Percentiles rank a stretch among this genome's conserved stretches.
Conservation (phyloP, 2,329 filamentous ascomycete species). For the Pseudogymnoascus sp. region DNA sequence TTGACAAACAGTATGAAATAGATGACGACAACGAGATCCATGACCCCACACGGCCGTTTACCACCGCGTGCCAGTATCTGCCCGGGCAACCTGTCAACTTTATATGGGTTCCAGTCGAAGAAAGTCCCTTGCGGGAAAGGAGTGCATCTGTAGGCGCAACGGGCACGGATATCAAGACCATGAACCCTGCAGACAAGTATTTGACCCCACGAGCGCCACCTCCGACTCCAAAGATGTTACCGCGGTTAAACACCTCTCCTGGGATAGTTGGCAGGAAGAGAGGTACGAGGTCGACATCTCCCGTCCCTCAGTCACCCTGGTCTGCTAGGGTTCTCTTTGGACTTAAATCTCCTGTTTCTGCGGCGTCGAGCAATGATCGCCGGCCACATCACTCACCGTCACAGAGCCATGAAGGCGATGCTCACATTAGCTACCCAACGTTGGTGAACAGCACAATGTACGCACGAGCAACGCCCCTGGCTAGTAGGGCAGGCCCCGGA, state of each 20-base stretch:
- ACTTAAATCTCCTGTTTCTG: conserved; percentile 17
- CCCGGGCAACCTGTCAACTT: conserved; percentile 84
- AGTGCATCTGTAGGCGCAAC: conserved; percentile 54
- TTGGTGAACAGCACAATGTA: conserved; percentile 5
- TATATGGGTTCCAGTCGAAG: conserved; percentile 67
- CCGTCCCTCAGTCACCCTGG: conserved; percentile 20
- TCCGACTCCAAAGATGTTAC: conserved; percentile 36
- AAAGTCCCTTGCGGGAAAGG: conserved; percentile 46
- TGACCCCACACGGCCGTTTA: conserved; percentile 63
- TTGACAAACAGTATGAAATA: conserved; percentile 61
- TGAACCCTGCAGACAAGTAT: conserved; percentile 71
- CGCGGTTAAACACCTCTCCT: conserved; percentile 38
- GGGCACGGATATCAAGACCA: conserved; percentile 54
- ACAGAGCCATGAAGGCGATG: conserved; percentile 14
- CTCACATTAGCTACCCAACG: conserved; percentile 14
- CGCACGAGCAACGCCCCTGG: not conserved
- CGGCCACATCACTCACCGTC: conserved; percentile 21
- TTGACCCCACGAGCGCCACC: conserved; percentile 55
- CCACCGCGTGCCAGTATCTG: conserved; percentile 72
- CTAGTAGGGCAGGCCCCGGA: not conserved
- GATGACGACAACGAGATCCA: conserved; percentile 69
- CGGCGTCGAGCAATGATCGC: conserved; percentile 16
- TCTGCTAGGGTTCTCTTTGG: conserved; percentile 26
- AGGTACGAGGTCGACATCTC: conserved; percentile 24
- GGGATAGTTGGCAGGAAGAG: conserved; percentile 25